These are phyloP conservation scores for Closterium sp. DNA, from an alignment of 139 green algal genomes.

Conservation along the genomic window DNA sequence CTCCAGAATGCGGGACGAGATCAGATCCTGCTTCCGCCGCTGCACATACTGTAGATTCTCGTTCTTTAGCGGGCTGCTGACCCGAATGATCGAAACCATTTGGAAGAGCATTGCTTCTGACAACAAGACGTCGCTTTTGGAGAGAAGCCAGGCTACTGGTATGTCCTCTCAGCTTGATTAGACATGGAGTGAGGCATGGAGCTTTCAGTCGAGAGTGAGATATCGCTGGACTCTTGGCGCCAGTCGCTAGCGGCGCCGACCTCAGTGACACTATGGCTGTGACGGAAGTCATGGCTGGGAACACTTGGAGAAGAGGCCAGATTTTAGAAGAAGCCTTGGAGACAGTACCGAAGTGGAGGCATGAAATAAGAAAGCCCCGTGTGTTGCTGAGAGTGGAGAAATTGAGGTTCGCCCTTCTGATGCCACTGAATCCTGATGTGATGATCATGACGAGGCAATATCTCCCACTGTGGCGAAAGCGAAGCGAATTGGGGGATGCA, in stretches of 20 bases:
- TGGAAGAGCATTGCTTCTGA: background rate
- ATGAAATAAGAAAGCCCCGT: background rate
- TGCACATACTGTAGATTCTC: background rate
- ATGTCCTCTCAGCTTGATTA: background rate
- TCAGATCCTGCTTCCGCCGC: background rate
- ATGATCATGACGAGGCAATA: background rate
- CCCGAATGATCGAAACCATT: background rate
- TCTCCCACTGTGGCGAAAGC: background rate
- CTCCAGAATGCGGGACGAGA: background rate
- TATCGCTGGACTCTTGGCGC: background rate
- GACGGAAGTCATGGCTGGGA: background rate
- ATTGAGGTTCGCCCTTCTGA: background rate
- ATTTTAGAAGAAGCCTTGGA: background rate
- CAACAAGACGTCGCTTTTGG: background rate
- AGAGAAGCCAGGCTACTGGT: background rate
- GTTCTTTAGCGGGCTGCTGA: background rate
- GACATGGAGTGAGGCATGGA: background rate
- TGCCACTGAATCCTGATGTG: too few relatives aligned
- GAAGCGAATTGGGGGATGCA: background rate
- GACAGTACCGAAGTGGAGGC: background rate
- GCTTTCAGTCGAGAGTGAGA: background rate
- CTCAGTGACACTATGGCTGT: background rate
- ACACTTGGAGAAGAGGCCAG: background rate
- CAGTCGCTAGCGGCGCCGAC: background rate
- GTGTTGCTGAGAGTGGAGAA: background rate